Evolutionary conservation across 345 rosid genomes (phyloP).

Genomic region (Pistacia atlantica): DNA sequence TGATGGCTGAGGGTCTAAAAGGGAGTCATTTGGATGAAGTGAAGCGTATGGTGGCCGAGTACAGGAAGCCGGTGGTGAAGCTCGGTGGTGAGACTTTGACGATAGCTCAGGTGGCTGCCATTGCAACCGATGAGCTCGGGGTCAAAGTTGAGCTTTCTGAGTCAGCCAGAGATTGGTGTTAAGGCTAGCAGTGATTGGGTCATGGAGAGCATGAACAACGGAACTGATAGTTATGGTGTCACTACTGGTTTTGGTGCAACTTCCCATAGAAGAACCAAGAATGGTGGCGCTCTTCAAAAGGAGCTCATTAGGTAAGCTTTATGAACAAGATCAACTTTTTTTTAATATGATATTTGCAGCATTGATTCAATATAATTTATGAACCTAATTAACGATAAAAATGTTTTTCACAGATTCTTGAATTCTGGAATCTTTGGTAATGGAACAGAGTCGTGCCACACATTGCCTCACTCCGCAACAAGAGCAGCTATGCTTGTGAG

Average conservation of each 20-base stretch:
- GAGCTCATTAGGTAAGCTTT: conserved; percentile 68
- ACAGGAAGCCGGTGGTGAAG: conserved; percentile 54
- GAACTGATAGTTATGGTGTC: conserved; percentile 76
- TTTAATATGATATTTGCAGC: no score
- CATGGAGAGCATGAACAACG: conserved; percentile 68
- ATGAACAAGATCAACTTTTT: no score
- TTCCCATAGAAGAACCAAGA: conserved; percentile 67
- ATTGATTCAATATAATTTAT: not conserved
- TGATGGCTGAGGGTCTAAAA: conserved; percentile 57
- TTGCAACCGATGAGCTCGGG: conserved; percentile 34
- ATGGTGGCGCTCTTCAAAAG: conserved; percentile 69
- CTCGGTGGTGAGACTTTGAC: conserved; percentile 83
- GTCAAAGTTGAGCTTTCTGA: conserved; percentile 58
- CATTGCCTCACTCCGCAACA: conserved; percentile 55
- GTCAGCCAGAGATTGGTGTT: conserved; percentile 59
- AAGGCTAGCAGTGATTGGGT: conserved; percentile 84
- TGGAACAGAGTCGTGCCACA: conserved; percentile 51
- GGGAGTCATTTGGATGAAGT: conserved; percentile 93
- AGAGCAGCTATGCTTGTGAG: conserved; percentile 79
- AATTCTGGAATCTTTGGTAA: conserved; percentile 72
- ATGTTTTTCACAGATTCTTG: conserved; percentile 46
- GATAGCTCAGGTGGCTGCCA: conserved; percentile 74
- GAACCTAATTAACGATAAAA: not conserved
- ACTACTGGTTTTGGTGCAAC: conserved; percentile 84
- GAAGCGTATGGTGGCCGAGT: conserved; percentile 73